Base-by-base conservation (phyloP, 306 rosid species). In the Trifolium pratense region DNA sequence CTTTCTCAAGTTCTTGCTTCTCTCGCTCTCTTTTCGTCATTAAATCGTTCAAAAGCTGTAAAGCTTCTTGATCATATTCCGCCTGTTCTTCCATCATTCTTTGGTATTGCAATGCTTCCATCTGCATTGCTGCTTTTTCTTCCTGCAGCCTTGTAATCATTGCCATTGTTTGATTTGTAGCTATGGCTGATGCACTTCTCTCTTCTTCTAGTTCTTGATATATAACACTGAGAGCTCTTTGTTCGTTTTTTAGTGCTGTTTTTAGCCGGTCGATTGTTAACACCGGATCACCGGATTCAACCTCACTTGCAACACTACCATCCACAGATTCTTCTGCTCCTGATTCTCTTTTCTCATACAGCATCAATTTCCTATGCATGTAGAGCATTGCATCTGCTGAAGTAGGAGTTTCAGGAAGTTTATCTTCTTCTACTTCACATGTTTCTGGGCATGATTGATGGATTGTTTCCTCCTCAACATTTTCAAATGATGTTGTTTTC, bases 21-120 rank as follows among this genome's bases (percentile, higher is more conserved):
- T 91, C 97, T 66, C 69, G 86, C 80, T 89, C 97, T 81, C 86
- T 86, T 79, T 91, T 89, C 79, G 75, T 12, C 90, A 91, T 87
- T 29, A 91, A 75, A 74, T 91, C 97, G n/a, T 89, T 91, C 79
- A 91, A 14, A 43, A 91, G 87, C 75, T 89, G 95, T n/a, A 91
- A 76, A 13, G 97, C 97, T 71, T 89, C 97, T 40, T 91, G 97
- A 62, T 91, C 97, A 64, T 91, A 89, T 76, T 91, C 97, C 1
- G 97, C 79, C 79, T 91, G 97, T 80, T 91, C 97, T 86, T 91
- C 97, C 92, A 91, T 91, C 95, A 91, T 91, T 55, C 95, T 77
- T 62, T 91, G 95, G 82, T 91, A 91, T 76, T 91, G 97, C 80
- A 89, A 57, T 34, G 95, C 97, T 80, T 91, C 95, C 97, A 91